Evolutionary conservation across 192 early-diverging fungal species (phyloP), one percentile per base, ranked within the genome.

Genomic region (Phlyctochytrium arcticum): DNA sequence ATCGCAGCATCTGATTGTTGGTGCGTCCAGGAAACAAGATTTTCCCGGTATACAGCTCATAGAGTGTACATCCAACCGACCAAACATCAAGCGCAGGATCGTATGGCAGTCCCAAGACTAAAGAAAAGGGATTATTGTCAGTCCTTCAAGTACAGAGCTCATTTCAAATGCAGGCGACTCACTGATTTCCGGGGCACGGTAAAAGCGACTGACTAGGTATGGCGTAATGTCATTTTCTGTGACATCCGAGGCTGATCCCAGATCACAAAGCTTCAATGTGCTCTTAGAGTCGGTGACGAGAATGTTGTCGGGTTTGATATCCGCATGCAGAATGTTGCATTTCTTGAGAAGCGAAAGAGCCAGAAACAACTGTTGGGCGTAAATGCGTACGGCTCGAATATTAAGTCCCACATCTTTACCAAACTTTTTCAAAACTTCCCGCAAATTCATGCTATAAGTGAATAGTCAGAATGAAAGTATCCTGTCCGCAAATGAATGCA

Each of bases 271-370:
- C 72, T 95, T 96, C 5, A 95, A 77, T 2, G 79, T 77, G 54
- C 82, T 90, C 61, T 91, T 87, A 42, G 49, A 57, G 61, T 92
- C 91, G 8, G 85, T 87, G 3, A 94, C 95, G 56, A 98, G 79
- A 65, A 97, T 91, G 74, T 98, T 98, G 67, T 98, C 96, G 0
- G 96, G 96, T 70, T 98, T 98, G 75, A 98, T 92, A 70, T 98
- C 96, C 44, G 94, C 92, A 66, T 98, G 96, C 7, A 98, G 63
- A 15, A 98, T 78, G 24, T 86, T 85, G 72, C 88, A 88, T 67
- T 88, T 88, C 57, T 86, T 86, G 21, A 98, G 75, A 9, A 93
- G 73, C 33, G 91, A 88, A 48, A 98, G 79, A 5, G 92, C 79
- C 50, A 90, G 69, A 51, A 98, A 89, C 51, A 98, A 77, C 47